Percentiles rank a stretch among this genome's conserved stretches.
Evolutionary conservation across 179 eudicot genomes (phyloP).

Genomic region (Actinidia arguta): DNA sequence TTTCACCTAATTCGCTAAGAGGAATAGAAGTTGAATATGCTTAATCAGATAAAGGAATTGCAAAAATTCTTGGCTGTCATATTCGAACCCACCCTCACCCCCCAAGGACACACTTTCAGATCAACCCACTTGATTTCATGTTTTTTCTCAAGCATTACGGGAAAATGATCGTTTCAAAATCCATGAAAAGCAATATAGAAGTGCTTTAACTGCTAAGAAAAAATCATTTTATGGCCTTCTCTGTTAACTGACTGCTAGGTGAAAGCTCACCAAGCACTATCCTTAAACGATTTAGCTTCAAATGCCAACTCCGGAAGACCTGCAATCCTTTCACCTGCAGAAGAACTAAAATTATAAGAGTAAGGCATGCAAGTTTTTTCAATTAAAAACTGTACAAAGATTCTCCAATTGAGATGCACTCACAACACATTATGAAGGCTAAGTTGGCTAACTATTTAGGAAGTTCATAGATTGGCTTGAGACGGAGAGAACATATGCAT

Average conservation of each 20-base stretch:
- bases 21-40: too few species aligned
- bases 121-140: too few species aligned
- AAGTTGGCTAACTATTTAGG: not conserved
- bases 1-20: too few species aligned
- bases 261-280: slow-evolving; percentile 72
- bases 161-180: slow-evolving; percentile 1
- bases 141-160: not conserved
- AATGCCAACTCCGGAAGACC: slow-evolving; percentile 61
- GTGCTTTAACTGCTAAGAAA: not conserved
- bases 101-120: too few species aligned
- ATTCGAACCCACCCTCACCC: too few species aligned
- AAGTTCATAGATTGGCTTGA: not conserved
- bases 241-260: not conserved
- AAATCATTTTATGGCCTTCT: not conserved
- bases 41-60: too few species aligned
- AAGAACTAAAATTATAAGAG: not conserved
- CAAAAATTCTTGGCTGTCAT: too few species aligned
- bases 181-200: not conserved
- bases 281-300: slow-evolving; percentile 81
- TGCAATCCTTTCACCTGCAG: slow-evolving; percentile 53
- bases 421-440: not conserved
- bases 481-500: not conserved
- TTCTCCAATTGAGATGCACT: not conserved
- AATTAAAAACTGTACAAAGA: not conserved
- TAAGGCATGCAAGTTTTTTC: not conserved